These are phyloP conservation scores for Diaporthe helianthi DNA, from an alignment of 2,329 filamentous ascomycete genomes.

Conservation along the genomic window DNA sequence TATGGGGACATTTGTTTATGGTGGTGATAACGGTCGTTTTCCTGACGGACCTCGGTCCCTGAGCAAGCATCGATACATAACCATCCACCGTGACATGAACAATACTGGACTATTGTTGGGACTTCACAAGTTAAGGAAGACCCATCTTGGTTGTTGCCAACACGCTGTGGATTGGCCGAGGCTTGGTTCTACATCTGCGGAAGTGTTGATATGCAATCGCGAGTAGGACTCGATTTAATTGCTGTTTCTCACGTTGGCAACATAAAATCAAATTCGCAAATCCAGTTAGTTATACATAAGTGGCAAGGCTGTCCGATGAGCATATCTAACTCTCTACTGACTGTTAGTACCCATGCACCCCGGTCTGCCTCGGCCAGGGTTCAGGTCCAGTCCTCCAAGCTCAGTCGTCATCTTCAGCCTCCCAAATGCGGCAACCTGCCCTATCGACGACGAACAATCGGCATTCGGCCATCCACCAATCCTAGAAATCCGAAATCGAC, in stretches of 20 bases:
- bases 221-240: background rate
- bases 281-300: too few relatives aligned
- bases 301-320: background rate
- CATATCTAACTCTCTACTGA: background rate
- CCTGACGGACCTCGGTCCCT: background rate
- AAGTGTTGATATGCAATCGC: background rate
- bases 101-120: background rate
- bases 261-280: too few relatives aligned
- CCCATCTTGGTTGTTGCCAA: too few relatives aligned
- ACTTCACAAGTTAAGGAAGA: too few relatives aligned
- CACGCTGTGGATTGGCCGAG: too few relatives aligned
- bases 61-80: background rate
- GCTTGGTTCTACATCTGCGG: too few relatives aligned
- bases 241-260: background rate
- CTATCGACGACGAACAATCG: slow-evolving; percentile 16
- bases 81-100: background rate
- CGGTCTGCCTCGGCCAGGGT: slow-evolving; percentile 23
- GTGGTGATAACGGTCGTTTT: background rate
- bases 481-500: background rate
- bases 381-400: slow-evolving; percentile 28
- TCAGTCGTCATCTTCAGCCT: slow-evolving; percentile 35
- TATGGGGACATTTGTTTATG: background rate
- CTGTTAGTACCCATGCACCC: background rate
- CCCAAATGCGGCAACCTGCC: background rate
- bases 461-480: background rate